phyloP scores from a whole-genome alignment of 148 eudicot species.

The Polygonum aviculare region DNA sequence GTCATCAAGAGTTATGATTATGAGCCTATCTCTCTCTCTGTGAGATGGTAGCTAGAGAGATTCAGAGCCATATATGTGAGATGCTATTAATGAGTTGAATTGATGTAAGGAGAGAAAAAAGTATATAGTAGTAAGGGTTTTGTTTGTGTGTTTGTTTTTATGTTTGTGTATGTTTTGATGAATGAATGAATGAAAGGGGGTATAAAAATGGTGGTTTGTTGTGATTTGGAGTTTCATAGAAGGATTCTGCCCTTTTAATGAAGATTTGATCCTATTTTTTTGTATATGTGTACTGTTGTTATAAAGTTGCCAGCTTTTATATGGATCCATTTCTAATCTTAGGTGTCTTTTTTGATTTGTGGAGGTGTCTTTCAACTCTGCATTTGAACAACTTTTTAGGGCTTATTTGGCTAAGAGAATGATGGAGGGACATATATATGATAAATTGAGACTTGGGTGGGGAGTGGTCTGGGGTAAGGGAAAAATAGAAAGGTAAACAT shows the following conservation, averaged over 20 bases:
- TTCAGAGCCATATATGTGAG: constrained; percentile 11
- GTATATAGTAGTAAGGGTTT: not conserved
- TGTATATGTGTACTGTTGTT: not conserved
- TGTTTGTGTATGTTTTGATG: not conserved
- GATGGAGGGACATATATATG: not conserved
- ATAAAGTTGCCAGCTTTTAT: constrained; percentile 1
- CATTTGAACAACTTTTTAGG: constrained; percentile 1
- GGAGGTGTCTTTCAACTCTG: constrained; percentile 3
- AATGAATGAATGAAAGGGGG: constrained; percentile 30
- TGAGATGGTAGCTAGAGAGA: constrained; percentile 13
- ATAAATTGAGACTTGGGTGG: no score
- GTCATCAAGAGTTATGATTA: constrained; percentile 33
- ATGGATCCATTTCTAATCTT: not conserved
- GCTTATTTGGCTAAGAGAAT: not conserved
- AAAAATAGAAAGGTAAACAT: no score
- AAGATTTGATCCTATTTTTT: constrained; percentile 6
- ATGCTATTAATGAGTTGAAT: not conserved
- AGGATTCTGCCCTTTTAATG: constrained; percentile 5
- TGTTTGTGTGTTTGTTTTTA: not conserved
- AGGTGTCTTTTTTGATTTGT: not conserved
- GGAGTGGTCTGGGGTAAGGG: no score
- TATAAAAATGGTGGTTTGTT: not conserved
- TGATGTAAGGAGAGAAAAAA: not conserved
- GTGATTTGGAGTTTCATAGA: constrained; percentile 7
- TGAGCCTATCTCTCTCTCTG: not conserved